Conservation (phyloP, 2,329 filamentous ascomycete genomes). For the Ascochyta fabae region DNA sequence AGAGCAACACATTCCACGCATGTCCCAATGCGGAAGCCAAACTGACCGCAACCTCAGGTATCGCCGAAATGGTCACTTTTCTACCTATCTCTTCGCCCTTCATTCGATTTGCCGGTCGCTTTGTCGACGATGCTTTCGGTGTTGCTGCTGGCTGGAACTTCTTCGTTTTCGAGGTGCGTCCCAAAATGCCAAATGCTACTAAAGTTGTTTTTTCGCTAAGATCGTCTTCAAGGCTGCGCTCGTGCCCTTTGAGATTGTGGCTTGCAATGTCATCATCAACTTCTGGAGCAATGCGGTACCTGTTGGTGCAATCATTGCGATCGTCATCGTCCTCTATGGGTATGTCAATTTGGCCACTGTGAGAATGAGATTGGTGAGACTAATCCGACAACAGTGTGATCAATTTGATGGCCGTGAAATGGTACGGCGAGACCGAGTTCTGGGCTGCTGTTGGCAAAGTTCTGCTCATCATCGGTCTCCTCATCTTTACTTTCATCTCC, state of each 20-base stretch:
- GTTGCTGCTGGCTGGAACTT: conserved; percentile 78
- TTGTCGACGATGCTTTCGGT: conserved; percentile 76
- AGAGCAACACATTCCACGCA: conserved; percentile 19
- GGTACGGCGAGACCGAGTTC: conserved; percentile 69
- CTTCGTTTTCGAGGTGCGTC: conserved; percentile 67
- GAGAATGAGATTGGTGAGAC: background rate
- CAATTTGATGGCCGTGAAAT: conserved; percentile 68
- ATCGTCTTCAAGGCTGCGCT: conserved; percentile 71
- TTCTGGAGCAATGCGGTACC: conserved; percentile 63
- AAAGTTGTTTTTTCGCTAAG: too few relatives aligned
- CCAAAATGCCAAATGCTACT: too few relatives aligned
- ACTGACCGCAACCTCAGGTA: conserved; percentile 47
- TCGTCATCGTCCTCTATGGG: conserved; percentile 64
- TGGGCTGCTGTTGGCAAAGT: conserved; percentile 68
- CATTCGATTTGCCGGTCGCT: conserved; percentile 77
- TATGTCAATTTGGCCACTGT: conserved; percentile 46
- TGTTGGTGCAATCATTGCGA: conserved; percentile 66
- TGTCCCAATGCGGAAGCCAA: conserved; percentile 11
- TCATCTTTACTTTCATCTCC: conserved; percentile 72
- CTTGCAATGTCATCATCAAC: conserved; percentile 50
- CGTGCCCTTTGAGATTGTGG: conserved; percentile 71
- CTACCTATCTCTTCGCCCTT: conserved; percentile 79
- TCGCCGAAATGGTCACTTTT: conserved; percentile 80
- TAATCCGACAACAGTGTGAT: conserved; percentile 52
- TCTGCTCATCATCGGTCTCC: conserved; percentile 54